Percentiles rank a stretch among this genome's conserved stretches.
phyloP scores from a whole-genome alignment of 805 yeast genomes.

The Yamadazyma scolyti region DNA sequence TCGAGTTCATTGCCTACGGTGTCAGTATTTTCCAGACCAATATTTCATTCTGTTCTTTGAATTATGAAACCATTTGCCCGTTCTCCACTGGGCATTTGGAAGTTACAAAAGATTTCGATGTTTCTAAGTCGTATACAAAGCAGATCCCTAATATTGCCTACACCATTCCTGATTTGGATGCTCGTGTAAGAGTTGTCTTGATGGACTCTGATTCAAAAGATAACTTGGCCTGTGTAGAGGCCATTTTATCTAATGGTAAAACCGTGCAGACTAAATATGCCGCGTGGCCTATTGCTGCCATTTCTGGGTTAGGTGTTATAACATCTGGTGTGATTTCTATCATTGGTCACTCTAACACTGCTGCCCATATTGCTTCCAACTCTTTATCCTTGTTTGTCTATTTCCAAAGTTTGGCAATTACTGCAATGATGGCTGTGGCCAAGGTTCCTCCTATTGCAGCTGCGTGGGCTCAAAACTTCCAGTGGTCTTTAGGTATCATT shows the following conservation, averaged over 20 bases:
- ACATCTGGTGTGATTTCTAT: constrained; percentile 86
- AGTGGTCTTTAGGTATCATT: constrained; percentile 94
- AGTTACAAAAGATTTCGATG: constrained; percentile 46
- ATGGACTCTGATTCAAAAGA: constrained; percentile 42
- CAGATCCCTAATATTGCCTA: constrained; percentile 81
- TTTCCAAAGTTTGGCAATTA: constrained; percentile 89
- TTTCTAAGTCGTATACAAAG: constrained; percentile 40
- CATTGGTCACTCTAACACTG: constrained; percentile 85
- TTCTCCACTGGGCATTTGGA: constrained; percentile 84
- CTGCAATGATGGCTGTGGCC: constrained; percentile 93
- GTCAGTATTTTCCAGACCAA: constrained; percentile 53
- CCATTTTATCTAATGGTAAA: constrained; percentile 78
- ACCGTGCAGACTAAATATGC: constrained; percentile 92
- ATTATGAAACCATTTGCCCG: constrained; percentile 64
- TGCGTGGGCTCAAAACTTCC: constrained; percentile 96
- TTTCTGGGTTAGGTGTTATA: constrained; percentile 82
- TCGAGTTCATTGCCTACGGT: constrained; percentile 77
- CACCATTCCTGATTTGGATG: constrained; percentile 92
- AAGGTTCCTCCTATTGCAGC: constrained; percentile 95
- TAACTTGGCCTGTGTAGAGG: constrained; percentile 89
- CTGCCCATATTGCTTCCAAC: constrained; percentile 97
- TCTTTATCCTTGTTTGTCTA: constrained; percentile 88
- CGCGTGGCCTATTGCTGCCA: constrained; percentile 93
- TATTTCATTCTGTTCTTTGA: constrained; percentile 62
- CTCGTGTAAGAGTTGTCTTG: constrained; percentile 73